Evolutionary conservation across 2,329 filamentous ascomycete species (phyloP).

Genomic region (Paecilomyces sp.): DNA sequence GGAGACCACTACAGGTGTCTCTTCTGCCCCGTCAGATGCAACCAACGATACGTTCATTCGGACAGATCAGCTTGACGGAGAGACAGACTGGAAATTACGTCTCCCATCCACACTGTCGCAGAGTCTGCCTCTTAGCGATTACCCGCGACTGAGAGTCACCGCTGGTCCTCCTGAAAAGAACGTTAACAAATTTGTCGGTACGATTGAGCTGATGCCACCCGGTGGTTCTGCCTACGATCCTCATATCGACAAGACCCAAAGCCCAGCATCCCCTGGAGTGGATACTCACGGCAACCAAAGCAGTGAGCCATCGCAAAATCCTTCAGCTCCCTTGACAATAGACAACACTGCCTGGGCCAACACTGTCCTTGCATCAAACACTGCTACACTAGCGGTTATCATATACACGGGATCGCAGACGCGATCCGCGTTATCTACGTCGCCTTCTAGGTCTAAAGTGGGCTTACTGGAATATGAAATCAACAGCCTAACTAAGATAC

Average conservation of each 20-base stretch:
- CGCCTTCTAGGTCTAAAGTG: conserved; percentile 85
- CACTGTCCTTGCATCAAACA: conserved; percentile 90
- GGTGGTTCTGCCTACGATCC: conserved; percentile 40
- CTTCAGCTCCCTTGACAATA: conserved; percentile 72
- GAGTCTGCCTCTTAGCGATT: conserved; percentile 63
- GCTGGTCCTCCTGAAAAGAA: conserved; percentile 88
- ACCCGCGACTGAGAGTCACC: conserved; percentile 59
- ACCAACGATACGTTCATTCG: conserved; percentile 88
- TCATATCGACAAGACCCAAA: conserved; percentile 26
- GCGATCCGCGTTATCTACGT: conserved; percentile 85
- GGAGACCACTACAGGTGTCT: conserved; percentile 10
- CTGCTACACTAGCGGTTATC: conserved; percentile 78
- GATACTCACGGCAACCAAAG: conserved; percentile 7
- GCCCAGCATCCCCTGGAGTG: conserved; percentile 9
- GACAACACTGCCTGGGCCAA: conserved; percentile 99
- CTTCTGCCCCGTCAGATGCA: conserved; percentile 28
- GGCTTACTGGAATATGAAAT: conserved; percentile 93
- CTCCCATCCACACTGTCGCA: conserved; percentile 83
- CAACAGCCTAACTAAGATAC: conserved; percentile 92
- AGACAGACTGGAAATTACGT: conserved; percentile 97
- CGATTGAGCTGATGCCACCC: conserved; percentile 64
- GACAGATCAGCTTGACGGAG: conserved; percentile 93
- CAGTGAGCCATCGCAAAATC: conserved; percentile 22
- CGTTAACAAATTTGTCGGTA: conserved; percentile 93
- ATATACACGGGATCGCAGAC: conserved; percentile 94